These are phyloP conservation scores for Candida montana DNA, from an alignment of 805 yeast genomes.

Conservation along the genomic window DNA sequence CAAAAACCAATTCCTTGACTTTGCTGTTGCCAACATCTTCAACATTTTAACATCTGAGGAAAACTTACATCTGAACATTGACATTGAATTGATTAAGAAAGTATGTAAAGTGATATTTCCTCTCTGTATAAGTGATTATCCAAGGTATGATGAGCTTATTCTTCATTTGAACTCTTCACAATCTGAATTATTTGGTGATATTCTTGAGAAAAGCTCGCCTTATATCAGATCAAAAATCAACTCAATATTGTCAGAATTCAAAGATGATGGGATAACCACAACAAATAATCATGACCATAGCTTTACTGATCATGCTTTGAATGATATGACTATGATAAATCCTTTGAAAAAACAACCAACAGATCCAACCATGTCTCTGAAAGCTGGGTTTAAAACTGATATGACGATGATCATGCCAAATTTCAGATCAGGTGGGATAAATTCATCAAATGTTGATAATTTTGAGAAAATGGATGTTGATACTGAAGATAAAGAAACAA, in stretches of 20 bases:
- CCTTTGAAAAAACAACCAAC: slow-evolving; percentile 13
- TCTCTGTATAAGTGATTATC: slow-evolving; percentile 23
- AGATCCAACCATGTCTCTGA: slow-evolving; percentile 15
- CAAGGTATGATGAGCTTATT: slow-evolving; percentile 21
- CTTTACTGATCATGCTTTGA: slow-evolving; percentile 14
- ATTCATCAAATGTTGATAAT: not conserved
- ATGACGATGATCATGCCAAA: slow-evolving; percentile 36
- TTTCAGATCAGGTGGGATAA: not conserved
- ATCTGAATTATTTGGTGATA: slow-evolving; percentile 6
- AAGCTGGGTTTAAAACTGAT: slow-evolving; percentile 22
- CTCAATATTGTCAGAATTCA: slow-evolving; percentile 23
- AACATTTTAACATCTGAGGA: slow-evolving; percentile 13
- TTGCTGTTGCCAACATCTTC: slow-evolving; percentile 17
- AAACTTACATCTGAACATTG: slow-evolving; percentile 9
- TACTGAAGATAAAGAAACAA: slow-evolving; percentile 3
- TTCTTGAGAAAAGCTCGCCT: slow-evolving; percentile 8
- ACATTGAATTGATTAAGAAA: not conserved
- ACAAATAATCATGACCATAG: slow-evolving; percentile 10
- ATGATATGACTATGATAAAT: slow-evolving; percentile 28
- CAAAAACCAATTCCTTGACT: slow-evolving; percentile 17
- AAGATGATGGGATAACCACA: slow-evolving; percentile 14
- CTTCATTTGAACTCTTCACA: slow-evolving; percentile 13
- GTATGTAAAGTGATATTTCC: slow-evolving; percentile 20
- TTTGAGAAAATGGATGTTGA: slow-evolving; percentile 11
- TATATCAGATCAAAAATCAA: slow-evolving; percentile 19